phyloP scores from a whole-genome alignment of 2,329 filamentous ascomycete species.

The Chalara sp. region DNA sequence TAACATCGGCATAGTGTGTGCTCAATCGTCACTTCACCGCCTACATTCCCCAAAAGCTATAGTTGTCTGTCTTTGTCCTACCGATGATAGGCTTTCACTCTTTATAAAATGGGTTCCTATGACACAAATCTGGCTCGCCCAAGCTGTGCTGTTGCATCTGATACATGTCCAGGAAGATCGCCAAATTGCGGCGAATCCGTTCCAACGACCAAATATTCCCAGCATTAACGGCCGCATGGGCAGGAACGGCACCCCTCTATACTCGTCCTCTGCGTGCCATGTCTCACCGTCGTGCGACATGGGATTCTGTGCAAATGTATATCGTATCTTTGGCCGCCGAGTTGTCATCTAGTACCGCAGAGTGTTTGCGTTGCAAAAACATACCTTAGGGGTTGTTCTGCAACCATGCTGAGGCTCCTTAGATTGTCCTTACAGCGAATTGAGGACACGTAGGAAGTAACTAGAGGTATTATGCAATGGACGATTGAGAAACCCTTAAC shows the following conservation, averaged over 20 bases:
- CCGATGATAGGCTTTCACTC: too few relatives aligned
- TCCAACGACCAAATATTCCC: neutral
- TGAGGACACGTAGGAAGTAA: neutral
- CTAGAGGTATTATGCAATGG: neutral
- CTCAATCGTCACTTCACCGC: too few relatives aligned
- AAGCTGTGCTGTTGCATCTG: neutral
- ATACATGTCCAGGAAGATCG: neutral
- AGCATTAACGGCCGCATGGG: neutral
- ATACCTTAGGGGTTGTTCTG: neutral
- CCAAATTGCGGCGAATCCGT: neutral
- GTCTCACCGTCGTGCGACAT: neutral
- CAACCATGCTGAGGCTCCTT: neutral
- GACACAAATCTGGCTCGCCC: neutral
- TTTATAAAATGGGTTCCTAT: neutral
- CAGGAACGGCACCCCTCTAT: neutral
- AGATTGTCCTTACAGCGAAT: neutral
- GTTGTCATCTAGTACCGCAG: neutral
- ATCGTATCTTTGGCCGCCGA: neutral
- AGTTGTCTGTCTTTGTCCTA: too few relatives aligned
- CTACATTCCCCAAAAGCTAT: too few relatives aligned
- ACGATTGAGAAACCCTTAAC: neutral
- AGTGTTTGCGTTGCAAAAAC: neutral
- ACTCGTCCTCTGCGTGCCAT: neutral
- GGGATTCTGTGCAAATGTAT: neutral
- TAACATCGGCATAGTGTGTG: too few relatives aligned